A percentile compares a stretch with the other conserved stretches of the same genome.
These are phyloP conservation scores for Priceomyces castillae DNA, from an alignment of 805 yeast species.

Conservation along the genomic window DNA sequence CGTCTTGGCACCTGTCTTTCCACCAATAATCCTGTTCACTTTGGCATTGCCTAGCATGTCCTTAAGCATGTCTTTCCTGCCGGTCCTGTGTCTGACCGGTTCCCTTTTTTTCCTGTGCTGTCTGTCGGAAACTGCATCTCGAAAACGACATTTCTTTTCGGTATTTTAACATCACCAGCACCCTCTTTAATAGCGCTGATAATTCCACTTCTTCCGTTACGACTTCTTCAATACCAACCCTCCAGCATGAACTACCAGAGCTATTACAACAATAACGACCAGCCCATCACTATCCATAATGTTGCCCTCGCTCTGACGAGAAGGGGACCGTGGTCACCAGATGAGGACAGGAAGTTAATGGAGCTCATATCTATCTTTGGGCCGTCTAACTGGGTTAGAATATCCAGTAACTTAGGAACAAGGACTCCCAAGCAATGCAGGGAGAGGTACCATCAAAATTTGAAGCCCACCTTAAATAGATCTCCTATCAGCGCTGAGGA, in stretches of 20 bases:
- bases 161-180: no score
- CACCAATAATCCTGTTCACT: no score
- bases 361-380: constrained; percentile 69
- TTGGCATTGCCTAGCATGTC: no score
- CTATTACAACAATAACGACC: constrained; percentile 5
- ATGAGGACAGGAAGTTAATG: constrained; percentile 72
- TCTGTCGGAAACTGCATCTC: no score
- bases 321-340: constrained; percentile 89
- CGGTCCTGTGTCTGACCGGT: no score
- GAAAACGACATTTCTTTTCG: no score
- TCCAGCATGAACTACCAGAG: constrained; percentile 4
- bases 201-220: no score
- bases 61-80: no score
- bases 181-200: no score
- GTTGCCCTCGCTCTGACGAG: constrained; percentile 26
- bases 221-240: no score
- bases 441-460: constrained; percentile 87
- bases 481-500: constrained; percentile 83
- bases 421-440: constrained; percentile 91
- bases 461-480: constrained; percentile 79
- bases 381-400: constrained; percentile 86
- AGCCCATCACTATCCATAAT: constrained; percentile 8
- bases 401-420: constrained; percentile 67
- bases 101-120: no score
- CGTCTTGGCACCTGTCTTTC: no score